These are phyloP conservation scores for Biscogniauxia sp. DNA, from an alignment of 2,329 filamentous ascomycete species.

Conservation along the genomic window DNA sequence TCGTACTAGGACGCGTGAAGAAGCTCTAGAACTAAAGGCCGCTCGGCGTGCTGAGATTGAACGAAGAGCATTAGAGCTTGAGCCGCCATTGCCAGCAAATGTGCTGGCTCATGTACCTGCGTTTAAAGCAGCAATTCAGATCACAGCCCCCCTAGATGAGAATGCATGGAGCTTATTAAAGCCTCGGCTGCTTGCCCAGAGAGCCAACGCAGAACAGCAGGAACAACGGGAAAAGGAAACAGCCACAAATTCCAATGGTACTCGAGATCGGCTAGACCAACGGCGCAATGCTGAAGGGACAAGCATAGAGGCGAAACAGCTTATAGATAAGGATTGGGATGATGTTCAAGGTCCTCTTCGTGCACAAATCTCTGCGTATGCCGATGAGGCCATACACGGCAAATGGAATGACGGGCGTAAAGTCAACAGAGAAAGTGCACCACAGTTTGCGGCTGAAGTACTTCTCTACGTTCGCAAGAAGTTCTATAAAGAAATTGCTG, in stretches of 20 bases:
- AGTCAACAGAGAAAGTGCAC: constrained; percentile 61
- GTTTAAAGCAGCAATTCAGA: constrained; percentile 71
- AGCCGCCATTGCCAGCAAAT: constrained; percentile 61
- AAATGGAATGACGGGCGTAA: constrained; percentile 63
- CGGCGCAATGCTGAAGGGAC: constrained; percentile 21
- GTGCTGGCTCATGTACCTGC: constrained; percentile 69
- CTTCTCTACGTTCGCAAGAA: constrained; percentile 63
- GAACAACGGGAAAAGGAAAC: constrained; percentile 39
- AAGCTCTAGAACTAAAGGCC: constrained; percentile 63
- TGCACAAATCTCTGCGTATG: constrained; percentile 61
- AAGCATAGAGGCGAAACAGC: constrained; percentile 53
- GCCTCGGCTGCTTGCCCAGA: constrained; percentile 64
- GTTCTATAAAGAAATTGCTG: constrained; percentile 62
- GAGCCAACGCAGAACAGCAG: constrained; percentile 60
- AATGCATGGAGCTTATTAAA: constrained; percentile 67
- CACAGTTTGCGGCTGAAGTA: constrained; percentile 70
- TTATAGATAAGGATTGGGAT: constrained; percentile 68
- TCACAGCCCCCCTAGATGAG: constrained; percentile 66
- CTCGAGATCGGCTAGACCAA: constrained; percentile 35
- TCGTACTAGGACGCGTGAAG: constrained; percentile 53
- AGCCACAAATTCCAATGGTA: constrained; percentile 29
- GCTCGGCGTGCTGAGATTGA: constrained; percentile 69
- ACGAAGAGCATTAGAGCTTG: constrained; percentile 61
- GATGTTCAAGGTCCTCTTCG: constrained; percentile 66
- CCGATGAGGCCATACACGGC: constrained; percentile 66